These are phyloP conservation scores for Sphaerobolus stellatus DNA, from an alignment of 1,284 basidiomycete species.

Conservation along the genomic window DNA sequence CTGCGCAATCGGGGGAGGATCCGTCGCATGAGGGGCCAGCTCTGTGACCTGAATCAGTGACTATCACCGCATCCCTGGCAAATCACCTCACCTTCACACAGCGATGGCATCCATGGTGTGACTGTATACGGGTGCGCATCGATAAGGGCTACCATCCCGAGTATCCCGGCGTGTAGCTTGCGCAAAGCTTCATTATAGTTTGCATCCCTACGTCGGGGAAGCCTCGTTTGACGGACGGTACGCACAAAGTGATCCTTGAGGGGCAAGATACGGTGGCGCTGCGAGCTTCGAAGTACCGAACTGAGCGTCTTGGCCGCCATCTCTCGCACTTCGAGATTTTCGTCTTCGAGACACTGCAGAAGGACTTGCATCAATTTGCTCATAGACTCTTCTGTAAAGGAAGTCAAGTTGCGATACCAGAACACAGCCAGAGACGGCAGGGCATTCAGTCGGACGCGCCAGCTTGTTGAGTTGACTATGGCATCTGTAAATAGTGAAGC, in stretches of 20 bases:
- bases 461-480: slow-evolving; percentile 71
- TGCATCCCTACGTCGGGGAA: slow-evolving; percentile 73
- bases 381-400: slow-evolving; percentile 66
- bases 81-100: slow-evolving; percentile 59
- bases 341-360: slow-evolving; percentile 81
- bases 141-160: slow-evolving; percentile 85
- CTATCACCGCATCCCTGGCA: background rate
- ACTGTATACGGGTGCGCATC: slow-evolving; percentile 80
- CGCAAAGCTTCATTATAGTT: slow-evolving; percentile 74
- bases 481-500: slow-evolving; percentile 60
- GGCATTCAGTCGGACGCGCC: slow-evolving; percentile 75
- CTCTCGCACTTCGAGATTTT: slow-evolving; percentile 92
- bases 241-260: slow-evolving; percentile 82
- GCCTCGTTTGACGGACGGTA: slow-evolving; percentile 56
- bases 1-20: slow-evolving; percentile 89
- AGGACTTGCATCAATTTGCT: slow-evolving; percentile 77
- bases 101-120: slow-evolving; percentile 73
- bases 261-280: slow-evolving; percentile 83
- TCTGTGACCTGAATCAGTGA: slow-evolving; percentile 39
- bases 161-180: slow-evolving; percentile 83
- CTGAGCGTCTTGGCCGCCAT: slow-evolving; percentile 91
- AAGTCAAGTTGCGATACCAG: slow-evolving; percentile 83
- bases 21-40: slow-evolving; percentile 79
- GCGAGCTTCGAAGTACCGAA: slow-evolving; percentile 90
- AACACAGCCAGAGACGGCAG: slow-evolving; percentile 77